Evolutionary conservation across 768 basidiomycete species (phyloP).

Genomic region (Podaxis mareebaensis): DNA sequence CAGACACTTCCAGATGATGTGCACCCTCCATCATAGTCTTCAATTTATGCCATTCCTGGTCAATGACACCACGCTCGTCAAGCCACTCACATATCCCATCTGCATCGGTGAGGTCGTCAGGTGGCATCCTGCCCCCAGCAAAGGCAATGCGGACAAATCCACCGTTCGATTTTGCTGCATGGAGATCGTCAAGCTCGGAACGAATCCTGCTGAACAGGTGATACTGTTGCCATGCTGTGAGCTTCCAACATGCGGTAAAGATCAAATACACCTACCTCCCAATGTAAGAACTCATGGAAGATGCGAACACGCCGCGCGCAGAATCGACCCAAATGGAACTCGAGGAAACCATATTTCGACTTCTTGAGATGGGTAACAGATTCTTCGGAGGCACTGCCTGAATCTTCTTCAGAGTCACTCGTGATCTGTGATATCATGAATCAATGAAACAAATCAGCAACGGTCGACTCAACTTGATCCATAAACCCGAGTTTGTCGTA

Average conservation of each 20-base stretch:
- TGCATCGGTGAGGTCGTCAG: conserved; percentile 68
- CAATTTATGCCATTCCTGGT: conserved; percentile 68
- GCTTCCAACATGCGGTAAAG: conserved; percentile 13
- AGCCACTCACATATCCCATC: conserved; percentile 84
- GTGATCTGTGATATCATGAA: conserved; percentile 5
- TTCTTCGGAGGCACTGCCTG: conserved; percentile 17
- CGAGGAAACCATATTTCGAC: conserved; percentile 20
- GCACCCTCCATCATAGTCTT: conserved; percentile 76
- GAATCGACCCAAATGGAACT: conserved; percentile 75
- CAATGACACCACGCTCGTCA: conserved; percentile 66
- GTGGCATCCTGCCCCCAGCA: conserved; percentile 54
- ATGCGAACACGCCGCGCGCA: conserved; percentile 69
- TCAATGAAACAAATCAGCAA: not conserved
- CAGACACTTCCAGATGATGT: conserved; percentile 56
- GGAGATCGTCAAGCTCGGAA: conserved; percentile 59
- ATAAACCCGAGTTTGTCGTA: conserved; percentile 76
- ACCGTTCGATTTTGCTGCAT: conserved; percentile 31
- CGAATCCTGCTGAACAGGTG: conserved; percentile 59
- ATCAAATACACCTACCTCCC: conserved; percentile 63
- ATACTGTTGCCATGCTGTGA: conserved; percentile 44
- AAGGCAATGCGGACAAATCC: conserved; percentile 63
- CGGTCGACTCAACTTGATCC: conserved; percentile 18
- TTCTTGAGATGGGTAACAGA: conserved; percentile 6
- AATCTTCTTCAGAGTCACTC: conserved; percentile 18
- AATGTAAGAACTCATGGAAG: conserved; percentile 76